These are phyloP conservation scores for Colletotrichum scovillei DNA, from an alignment of 2,329 filamentous ascomycete species.

Conservation along the genomic window DNA sequence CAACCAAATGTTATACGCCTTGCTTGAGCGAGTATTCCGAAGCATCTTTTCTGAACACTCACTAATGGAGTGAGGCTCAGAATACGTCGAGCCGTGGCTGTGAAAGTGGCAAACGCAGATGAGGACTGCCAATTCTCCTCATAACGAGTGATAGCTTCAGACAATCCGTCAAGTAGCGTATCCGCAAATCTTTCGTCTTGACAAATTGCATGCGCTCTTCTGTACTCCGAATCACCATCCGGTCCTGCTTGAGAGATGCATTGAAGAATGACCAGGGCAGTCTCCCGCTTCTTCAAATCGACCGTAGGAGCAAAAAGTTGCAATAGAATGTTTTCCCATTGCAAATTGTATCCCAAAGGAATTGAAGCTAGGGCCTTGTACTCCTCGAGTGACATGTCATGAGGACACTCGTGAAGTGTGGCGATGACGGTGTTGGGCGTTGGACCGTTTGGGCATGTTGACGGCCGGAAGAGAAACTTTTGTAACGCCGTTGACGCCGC, in stretches of 20 bases:
- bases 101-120: conserved; percentile 51
- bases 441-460: conserved; percentile 39
- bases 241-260: conserved; percentile 59
- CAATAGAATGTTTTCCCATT: conserved; percentile 67
- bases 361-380: conserved; percentile 63
- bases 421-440: conserved; percentile 65
- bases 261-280: conserved; percentile 60
- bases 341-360: conserved; percentile 57
- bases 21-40: conserved; percentile 44
- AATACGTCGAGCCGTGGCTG: conserved; percentile 53
- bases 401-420: conserved; percentile 58
- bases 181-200: neutral
- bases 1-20: conserved; percentile 53
- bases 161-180: conserved; percentile 47
- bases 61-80: conserved; percentile 49
- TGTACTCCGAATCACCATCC: neutral
- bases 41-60: conserved; percentile 40
- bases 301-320: conserved; percentile 60
- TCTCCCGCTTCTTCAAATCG: conserved; percentile 62
- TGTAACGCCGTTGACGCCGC: conserved; percentile 48
- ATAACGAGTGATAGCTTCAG: conserved; percentile 45
- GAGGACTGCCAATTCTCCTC: conserved; percentile 64
- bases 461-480: conserved; percentile 49
- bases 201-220: neutral
- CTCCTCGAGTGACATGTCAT: conserved; percentile 61